Evolutionary conservation across 108 stramenopile species (phyloP).

Genomic region (Pinguiococcus pyrenoidosus): DNA sequence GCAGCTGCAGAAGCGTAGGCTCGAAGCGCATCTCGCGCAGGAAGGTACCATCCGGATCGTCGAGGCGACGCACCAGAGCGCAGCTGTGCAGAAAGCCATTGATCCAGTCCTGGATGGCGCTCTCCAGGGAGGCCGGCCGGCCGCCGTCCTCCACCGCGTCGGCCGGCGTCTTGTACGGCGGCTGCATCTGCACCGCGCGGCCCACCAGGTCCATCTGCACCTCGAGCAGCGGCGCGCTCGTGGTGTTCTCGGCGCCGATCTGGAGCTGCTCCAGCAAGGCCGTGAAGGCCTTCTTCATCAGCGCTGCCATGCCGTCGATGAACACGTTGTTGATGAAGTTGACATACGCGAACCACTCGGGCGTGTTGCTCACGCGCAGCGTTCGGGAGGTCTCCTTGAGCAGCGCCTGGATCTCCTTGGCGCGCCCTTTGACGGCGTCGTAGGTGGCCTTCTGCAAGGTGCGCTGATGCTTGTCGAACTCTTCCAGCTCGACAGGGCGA

Average conservation of each 20-base stretch:
- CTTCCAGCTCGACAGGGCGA: conserved; percentile 60
- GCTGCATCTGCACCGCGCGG: conserved; percentile 41
- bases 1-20: conserved; percentile 41
- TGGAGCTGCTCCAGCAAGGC: conserved; percentile 56
- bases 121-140: too few species aligned
- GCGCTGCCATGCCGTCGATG: conserved; percentile 51
- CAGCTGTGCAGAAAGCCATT: too few species aligned
- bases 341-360: conserved; percentile 64
- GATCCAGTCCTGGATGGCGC: too few species aligned
- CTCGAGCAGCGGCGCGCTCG: conserved; percentile 58
- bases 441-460: conserved; percentile 34
- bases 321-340: conserved; percentile 67
- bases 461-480: conserved; percentile 58
- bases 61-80: too few species aligned
- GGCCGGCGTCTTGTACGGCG: too few species aligned
- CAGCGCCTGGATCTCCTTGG: conserved; percentile 53
- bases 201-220: conserved; percentile 50
- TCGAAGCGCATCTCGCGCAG: conserved; percentile 61
- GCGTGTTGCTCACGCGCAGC: conserved; percentile 46
- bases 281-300: conserved; percentile 49
- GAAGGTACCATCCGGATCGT: conserved; percentile 72
- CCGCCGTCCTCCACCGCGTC: too few species aligned
- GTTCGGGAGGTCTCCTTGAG: conserved; percentile 60
- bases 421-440: conserved; percentile 54
- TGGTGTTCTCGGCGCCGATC: conserved; percentile 25